phyloP scores from a whole-genome alignment of 2,329 filamentous ascomycete species.

The Sporothrix variecibatus region DNA sequence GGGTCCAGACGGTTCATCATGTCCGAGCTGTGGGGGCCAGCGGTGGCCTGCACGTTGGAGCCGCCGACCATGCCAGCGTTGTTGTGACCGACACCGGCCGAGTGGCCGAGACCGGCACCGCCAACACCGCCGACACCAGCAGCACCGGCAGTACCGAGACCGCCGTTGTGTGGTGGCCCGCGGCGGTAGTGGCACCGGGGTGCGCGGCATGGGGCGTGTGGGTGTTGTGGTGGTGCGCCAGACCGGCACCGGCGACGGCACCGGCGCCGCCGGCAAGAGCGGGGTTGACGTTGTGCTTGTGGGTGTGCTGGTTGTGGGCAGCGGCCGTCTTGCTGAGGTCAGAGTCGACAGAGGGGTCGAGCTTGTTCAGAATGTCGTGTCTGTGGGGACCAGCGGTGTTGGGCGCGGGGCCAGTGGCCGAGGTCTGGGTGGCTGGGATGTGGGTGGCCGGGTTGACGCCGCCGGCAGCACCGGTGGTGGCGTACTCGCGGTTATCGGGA shows the following conservation, averaged over 20 bases:
- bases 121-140: neutral
- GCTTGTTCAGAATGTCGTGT: conserved; percentile 45
- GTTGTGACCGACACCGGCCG: conserved; percentile 19
- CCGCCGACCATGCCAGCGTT: neutral
- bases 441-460: conserved; percentile 21
- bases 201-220: conserved; percentile 6
- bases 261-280: conserved; percentile 1
- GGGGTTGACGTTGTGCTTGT: conserved; percentile 2
- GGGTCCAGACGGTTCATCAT: conserved; percentile 47
- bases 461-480: neutral
- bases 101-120: neutral
- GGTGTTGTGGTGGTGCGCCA: conserved; percentile 22
- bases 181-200: neutral
- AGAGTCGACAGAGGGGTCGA: conserved; percentile 45
- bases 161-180: conserved; percentile 30
- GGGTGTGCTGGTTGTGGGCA: neutral
- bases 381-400: conserved; percentile 48
- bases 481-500: conserved; percentile 20
- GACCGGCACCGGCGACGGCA: conserved; percentile 1
- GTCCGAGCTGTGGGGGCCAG: conserved; percentile 45
- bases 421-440: conserved; percentile 24
- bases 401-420: conserved; percentile 36
- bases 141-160: conserved; percentile 47
- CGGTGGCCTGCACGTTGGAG: conserved; percentile 40
- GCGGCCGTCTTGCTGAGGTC: conserved; percentile 31